Base-by-base conservation (phyloP, 1,284 basidiomycete species). In the Pascua guehoae region DNA sequence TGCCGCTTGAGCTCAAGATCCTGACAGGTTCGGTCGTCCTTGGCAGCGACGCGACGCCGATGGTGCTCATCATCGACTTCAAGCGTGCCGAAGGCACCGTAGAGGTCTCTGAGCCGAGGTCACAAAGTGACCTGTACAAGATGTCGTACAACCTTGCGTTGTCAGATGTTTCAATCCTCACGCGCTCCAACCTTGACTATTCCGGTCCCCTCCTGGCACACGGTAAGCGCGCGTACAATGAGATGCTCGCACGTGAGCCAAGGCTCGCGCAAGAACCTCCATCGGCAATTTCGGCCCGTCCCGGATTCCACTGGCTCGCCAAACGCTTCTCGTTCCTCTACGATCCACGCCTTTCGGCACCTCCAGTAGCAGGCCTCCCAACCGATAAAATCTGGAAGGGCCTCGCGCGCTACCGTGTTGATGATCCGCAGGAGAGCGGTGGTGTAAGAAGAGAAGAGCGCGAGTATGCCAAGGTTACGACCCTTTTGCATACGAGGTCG, bases 401-500 rank as follows among this genome's bases (percentile, higher is more conserved):
- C 8, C 59, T 81, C 4, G 76, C 77, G 4, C 68, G 80, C 2
- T 82, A 81, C 57, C 65, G 77, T 10, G 58, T 68, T 16, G 62
- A 70, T 4, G 58, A 58, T 9, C 66, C 68, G 43, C 66, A 65
- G 8, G 66, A 65, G 36, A 62, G 60, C 50, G 57, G 56, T 16
- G 50, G 49, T 18, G 41, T 39, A 12, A 43, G 46, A 10, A 39
- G 62, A n/a, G 69, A 78, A 50, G 75, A 76, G 41, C 61, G 66
- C 36, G 91, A 96, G 72, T 97, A 96, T 73, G 93, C 89, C 18
- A 86, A 91, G 50, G 88, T 91, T 60, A 85, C 87, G 41, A 88
- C 85, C 51, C 80, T 96, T 17, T 71, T 96, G n/a, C 87, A 91
- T 60, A 83, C 89, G 0, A 85, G 85, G 0, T 63, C 80, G 15